Conservation (phyloP, 2,329 filamentous ascomycete species). For the Fusarium illudens region DNA sequence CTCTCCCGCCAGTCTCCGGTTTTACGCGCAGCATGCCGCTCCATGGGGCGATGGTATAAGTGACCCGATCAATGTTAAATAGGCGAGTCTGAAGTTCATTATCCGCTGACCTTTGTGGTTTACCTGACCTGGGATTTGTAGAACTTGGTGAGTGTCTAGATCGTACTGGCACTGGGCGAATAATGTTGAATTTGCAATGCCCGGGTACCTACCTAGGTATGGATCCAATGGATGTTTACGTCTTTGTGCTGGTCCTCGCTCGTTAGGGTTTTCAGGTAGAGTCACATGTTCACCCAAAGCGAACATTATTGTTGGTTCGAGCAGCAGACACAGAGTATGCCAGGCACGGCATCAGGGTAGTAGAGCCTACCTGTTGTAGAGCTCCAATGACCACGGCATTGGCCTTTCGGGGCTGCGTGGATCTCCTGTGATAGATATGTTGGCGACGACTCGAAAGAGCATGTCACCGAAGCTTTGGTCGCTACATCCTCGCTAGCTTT, state of each 20-base stretch:
- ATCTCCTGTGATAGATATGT: too few species aligned
- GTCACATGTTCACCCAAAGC: not conserved
- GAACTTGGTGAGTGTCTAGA: not conserved
- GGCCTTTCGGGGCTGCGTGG: too few species aligned
- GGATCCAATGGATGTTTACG: too few species aligned
- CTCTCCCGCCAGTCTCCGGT: not conserved
- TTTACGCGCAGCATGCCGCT: slow-evolving; percentile 1
- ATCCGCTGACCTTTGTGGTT: not conserved
- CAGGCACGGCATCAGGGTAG: too few species aligned
- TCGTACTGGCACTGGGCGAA: not conserved
- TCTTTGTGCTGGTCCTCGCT: not conserved
- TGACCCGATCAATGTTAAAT: not conserved
- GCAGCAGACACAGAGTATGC: too few species aligned
- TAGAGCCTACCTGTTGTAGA: too few species aligned
- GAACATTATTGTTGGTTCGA: not conserved
- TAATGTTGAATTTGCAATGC: not conserved
- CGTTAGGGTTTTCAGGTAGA: not conserved
- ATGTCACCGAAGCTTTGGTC: too few species aligned
- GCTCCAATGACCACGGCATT: too few species aligned
- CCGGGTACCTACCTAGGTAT: too few species aligned
- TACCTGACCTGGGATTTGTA: not conserved
- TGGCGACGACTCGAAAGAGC: too few species aligned
- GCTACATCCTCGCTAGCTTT: too few species aligned
- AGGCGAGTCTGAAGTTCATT: not conserved
- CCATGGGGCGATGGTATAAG: not conserved